These are phyloP conservation scores for Chrysosporium queenslandicum DNA, from an alignment of 2,329 filamentous ascomycete genomes.

Conservation along the genomic window DNA sequence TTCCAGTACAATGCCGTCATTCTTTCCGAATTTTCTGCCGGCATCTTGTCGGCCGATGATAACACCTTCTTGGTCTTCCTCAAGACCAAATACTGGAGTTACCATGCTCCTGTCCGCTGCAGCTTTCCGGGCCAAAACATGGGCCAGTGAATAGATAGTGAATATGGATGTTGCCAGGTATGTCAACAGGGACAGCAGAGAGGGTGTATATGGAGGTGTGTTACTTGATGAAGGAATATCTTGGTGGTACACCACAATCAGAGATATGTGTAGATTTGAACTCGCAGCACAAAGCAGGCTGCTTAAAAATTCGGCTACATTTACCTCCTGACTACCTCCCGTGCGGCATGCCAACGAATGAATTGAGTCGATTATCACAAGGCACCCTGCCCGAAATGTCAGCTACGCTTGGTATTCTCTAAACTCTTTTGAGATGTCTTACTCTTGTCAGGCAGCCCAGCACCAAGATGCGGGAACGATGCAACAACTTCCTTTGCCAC, in stretches of 20 bases:
- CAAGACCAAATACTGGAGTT: conserved; percentile 68
- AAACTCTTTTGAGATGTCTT: not conserved
- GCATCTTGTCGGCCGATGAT: conserved; percentile 52
- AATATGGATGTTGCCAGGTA: conserved; percentile 87
- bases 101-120: conserved; percentile 65
- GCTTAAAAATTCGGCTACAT: conserved; percentile 59
- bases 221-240: conserved; percentile 55
- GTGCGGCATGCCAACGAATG: conserved; percentile 48
- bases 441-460: conserved; percentile 2
- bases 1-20: conserved; percentile 61
- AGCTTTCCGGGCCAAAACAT: conserved; percentile 63
- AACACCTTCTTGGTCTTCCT: conserved; percentile 67
- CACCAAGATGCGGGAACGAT: conserved; percentile 17
- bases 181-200: conserved; percentile 60
- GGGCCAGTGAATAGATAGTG: conserved; percentile 59
- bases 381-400: conserved; percentile 44
- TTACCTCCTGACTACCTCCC: conserved; percentile 40
- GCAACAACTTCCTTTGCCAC: conserved; percentile 53
- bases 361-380: conserved; percentile 73
- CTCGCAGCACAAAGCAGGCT: conserved; percentile 51
- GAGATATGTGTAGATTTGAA: conserved; percentile 44
- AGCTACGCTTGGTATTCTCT: not conserved
- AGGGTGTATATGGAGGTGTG: conserved; percentile 44
- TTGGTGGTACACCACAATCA: conserved; percentile 71
- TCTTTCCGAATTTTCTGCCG: conserved; percentile 29